Evolutionary conservation across 2,329 filamentous ascomycete genomes (phyloP).

Genomic region (Trichoderma semiorbis): DNA sequence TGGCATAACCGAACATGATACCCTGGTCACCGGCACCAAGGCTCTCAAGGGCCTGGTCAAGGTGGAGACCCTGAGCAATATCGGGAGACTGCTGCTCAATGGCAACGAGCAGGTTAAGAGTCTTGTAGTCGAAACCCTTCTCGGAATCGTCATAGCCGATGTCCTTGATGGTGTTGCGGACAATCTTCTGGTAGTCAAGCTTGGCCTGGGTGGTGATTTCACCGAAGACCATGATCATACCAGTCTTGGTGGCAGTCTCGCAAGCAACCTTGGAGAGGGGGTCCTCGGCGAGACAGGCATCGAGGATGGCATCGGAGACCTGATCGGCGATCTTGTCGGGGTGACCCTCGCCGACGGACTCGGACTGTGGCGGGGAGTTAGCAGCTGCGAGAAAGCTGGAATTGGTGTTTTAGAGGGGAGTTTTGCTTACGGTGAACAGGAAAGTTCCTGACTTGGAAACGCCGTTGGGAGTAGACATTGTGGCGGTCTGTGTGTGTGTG

Average conservation of each 20-base stretch:
- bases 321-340: constrained; percentile 98
- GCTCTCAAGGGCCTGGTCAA: constrained; percentile 95
- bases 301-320: constrained; percentile 96
- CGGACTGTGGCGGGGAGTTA: constrained; percentile 55
- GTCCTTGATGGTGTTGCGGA: constrained; percentile 92
- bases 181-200: constrained; percentile 97
- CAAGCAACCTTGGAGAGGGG: constrained; percentile 98
- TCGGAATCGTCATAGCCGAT: constrained; percentile 96
- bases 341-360: constrained; percentile 87
- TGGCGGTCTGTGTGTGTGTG: constrained; percentile 35
- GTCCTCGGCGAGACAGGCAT: constrained; percentile 92
- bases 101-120: constrained; percentile 94
- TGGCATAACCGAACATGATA: constrained; percentile 99
- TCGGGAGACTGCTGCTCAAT: constrained; percentile 99
- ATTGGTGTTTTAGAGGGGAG: background rate
- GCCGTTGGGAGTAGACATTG: constrained; percentile 57
- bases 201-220: constrained; percentile 97
- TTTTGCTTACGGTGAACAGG: constrained; percentile 68
- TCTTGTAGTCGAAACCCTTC: constrained; percentile 99
- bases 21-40: constrained; percentile 99
- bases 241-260: constrained; percentile 99
- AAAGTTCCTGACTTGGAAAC: constrained; percentile 60
- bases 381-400: constrained; percentile 5
- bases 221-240: constrained; percentile 98
- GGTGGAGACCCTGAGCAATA: constrained; percentile 98